These are phyloP conservation scores for Apostasia ramifera DNA, from an alignment of 106 monocot genomes.

Conservation along the genomic window DNA sequence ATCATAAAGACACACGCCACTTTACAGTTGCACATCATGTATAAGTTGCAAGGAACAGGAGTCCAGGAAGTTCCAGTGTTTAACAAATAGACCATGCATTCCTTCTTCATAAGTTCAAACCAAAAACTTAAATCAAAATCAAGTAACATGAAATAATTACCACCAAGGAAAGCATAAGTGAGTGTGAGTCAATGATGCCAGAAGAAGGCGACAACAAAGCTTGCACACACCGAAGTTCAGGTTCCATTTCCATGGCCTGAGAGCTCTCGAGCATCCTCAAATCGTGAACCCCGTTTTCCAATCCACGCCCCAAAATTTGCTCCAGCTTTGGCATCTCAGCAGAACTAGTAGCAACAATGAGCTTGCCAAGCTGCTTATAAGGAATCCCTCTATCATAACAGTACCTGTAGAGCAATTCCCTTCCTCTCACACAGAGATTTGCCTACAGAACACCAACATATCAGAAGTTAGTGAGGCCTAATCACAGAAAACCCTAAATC, in stretches of 20 bases:
- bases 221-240: slow-evolving; percentile 73
- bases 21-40: too few relatives aligned
- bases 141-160: slow-evolving; percentile 25
- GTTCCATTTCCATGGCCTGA: slow-evolving; percentile 74
- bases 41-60: too few relatives aligned
- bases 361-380: slow-evolving; percentile 76
- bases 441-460: slow-evolving; percentile 44
- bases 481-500: background rate
- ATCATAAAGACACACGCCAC: too few relatives aligned
- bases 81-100: too few relatives aligned
- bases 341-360: slow-evolving; percentile 82
- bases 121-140: background rate
- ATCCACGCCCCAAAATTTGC: slow-evolving; percentile 40
- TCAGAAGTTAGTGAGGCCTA: too few relatives aligned
- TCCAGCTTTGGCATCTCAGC: slow-evolving; percentile 68
- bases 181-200: slow-evolving; percentile 89
- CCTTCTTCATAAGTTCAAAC: background rate
- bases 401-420: slow-evolving; percentile 82
- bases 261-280: slow-evolving; percentile 68
- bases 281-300: slow-evolving; percentile 68
- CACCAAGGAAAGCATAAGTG: slow-evolving; percentile 76
- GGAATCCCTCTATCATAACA: slow-evolving; percentile 72
- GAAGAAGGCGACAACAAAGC: slow-evolving; percentile 83
- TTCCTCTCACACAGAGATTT: slow-evolving; percentile 78
- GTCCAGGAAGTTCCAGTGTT: too few relatives aligned